A percentile compares a stretch with the other conserved stretches of the same genome.
These are phyloP conservation scores for Oryza australiensis DNA, from an alignment of 176 grass and related monocot species.

Conservation along the genomic window DNA sequence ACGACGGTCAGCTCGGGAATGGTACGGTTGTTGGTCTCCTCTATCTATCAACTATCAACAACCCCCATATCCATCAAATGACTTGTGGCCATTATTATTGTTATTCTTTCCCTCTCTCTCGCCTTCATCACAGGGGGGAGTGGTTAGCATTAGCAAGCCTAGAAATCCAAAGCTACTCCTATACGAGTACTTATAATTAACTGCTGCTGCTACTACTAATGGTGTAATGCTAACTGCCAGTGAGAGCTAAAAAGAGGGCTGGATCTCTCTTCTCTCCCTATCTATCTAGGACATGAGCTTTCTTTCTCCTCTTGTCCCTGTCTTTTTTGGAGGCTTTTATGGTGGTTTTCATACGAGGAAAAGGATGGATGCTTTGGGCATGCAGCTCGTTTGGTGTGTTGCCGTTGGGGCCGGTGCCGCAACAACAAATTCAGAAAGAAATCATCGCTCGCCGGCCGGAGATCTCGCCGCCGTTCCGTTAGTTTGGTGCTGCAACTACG, in stretches of 20 bases:
- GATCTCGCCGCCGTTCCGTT: conserved; percentile 52
- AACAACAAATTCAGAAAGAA: background rate
- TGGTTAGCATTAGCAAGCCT: conserved; percentile 35
- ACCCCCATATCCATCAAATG: background rate
- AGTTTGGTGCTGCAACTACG: conserved; percentile 31
- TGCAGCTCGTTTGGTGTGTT: conserved; percentile 35
- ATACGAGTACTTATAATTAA: background rate
- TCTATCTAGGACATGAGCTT: background rate
- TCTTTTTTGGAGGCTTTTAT: conserved; percentile 25
- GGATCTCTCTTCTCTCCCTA: background rate
- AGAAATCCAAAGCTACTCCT: conserved; percentile 26
- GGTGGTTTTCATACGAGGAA: conserved; percentile 28
- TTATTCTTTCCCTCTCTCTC: background rate
- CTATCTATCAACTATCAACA: background rate
- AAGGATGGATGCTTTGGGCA: background rate
- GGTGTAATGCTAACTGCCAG: background rate
- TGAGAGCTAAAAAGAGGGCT: background rate
- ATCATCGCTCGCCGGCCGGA: conserved; percentile 33
- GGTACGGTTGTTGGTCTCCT: conserved; percentile 48
- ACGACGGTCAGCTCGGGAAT: conserved; percentile 31
- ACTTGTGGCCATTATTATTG: background rate
- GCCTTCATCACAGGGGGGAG: conserved; percentile 30
- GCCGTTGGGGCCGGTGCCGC: conserved; percentile 49
- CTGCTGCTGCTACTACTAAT: background rate
- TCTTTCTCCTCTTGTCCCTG: conserved; percentile 30